Conservation (phyloP, 345 rosid species). For the Populus deltoides region DNA sequence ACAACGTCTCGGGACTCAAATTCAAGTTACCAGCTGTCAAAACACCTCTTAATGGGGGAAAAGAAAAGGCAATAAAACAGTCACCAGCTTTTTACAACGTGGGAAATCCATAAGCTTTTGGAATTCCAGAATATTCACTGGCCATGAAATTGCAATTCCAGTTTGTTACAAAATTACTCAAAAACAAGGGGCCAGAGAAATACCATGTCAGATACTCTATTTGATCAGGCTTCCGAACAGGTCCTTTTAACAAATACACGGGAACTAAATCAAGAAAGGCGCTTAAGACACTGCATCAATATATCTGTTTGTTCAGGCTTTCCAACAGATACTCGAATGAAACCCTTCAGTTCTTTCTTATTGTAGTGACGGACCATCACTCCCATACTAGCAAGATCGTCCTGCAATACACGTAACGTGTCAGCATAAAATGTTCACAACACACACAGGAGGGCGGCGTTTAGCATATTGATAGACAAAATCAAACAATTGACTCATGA, state of each 20-base stretch:
- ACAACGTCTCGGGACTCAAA: too few relatives aligned
- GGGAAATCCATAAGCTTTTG: too few relatives aligned
- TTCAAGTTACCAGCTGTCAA: too few relatives aligned
- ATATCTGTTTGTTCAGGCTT: slow-evolving; percentile 80
- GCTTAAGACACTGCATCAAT: slow-evolving; percentile 56
- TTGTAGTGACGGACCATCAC: slow-evolving; percentile 93
- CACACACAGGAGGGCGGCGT: background rate
- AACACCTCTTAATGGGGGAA: too few relatives aligned
- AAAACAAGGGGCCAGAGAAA: too few relatives aligned
- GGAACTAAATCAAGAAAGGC: slow-evolving; percentile 32
- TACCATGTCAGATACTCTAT: background rate
- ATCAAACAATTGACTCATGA: background rate
- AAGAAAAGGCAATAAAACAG: too few relatives aligned
- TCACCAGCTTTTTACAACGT: too few relatives aligned
- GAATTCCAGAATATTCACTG: too few relatives aligned
- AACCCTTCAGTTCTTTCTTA: slow-evolving; percentile 72
- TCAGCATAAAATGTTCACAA: background rate
- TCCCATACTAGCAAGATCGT: slow-evolving; percentile 80
- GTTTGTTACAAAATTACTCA: too few relatives aligned
- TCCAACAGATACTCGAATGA: slow-evolving; percentile 72
- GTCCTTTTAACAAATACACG: background rate
- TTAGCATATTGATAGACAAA: background rate
- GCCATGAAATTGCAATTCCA: too few relatives aligned
- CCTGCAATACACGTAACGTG: slow-evolving; percentile 39
- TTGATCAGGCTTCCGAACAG: too few relatives aligned